Evolutionary conservation across 2,329 filamentous ascomycete species (phyloP), one percentile per base, ranked within the genome.

Genomic region (Epichloe uncinata): DNA sequence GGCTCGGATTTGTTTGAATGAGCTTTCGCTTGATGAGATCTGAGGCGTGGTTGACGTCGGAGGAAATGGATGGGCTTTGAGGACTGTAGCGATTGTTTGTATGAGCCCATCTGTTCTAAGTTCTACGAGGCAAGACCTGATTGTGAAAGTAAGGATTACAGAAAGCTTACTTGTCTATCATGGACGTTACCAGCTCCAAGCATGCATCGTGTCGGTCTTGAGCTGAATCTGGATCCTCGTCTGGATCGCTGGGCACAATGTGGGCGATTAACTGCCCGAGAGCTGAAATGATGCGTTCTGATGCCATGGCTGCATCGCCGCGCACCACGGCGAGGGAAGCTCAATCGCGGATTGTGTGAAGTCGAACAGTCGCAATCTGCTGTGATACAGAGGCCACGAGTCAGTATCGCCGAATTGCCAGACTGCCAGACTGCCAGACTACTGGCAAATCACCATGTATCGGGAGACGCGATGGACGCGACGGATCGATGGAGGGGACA

Each of bases 1-100:
- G 85, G 55, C 78, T 85, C 43, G 79, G 79, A 61, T 88, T 87
- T 57, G 83, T 84, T 58, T 85, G 81, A 51, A 94, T 79, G 55
- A 98, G 74, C 68, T 86, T 87, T 62, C 87, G 81, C 71, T 91
- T 93, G 66, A 98, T 96, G 59, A 95, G 71, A 64, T 96, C 89
- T 33, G 87, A 87, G 49, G 90, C 89, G 73, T 96, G 90, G 64
- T 95, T 91, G 55, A 95, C 84, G 63, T 90, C 85, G 52, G 83
- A 77, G 33, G 78, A 75, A 47, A 83, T 68, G 49, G 75, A 69
- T 46, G 79, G 73, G 53, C 75, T 74, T 51, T 68, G 63, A 42
- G 73, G 72, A 54, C 73, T 76, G 34, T 37, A 46, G 34, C 20
- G 5, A 5, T 42, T 20, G 15, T 33, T 40, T 40, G 36, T 16